Base-by-base conservation (phyloP, 2,329 filamentous ascomycete species). In the Blastomyces silverae region DNA sequence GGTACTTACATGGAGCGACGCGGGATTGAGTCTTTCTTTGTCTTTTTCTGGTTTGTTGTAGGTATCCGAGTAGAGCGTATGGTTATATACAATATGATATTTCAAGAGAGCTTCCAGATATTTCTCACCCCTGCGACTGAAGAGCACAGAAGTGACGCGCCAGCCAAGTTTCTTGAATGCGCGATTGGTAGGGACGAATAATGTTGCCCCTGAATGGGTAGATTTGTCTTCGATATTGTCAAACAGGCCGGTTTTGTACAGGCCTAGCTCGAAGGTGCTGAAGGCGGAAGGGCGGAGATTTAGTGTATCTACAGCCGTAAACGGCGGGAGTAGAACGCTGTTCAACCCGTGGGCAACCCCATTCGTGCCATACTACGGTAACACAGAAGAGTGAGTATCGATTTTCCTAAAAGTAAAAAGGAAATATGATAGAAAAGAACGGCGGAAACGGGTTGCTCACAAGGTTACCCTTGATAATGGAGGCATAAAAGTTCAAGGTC, bases 11-110 rank as follows among this genome's bases (percentile, higher is more conserved):
- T 69, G 67, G 89, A 79, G 72, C 89, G 87, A 44, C 37, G 44
- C 11, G 28, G 37, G 37, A 7, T 61, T 65, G 39, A 71, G 69
- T 13, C 71, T 66, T n/a, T n/a, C n/a, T 28, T 73, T 67, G 8
- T 28, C 48, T 6, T 73, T 69, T 63, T 69, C 64, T 0, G 78
- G 71, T 60, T 82, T 82, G 78, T 92, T 94, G 73, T 88, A 90
- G 5, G 87, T 89, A 73, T 96, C 92, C 6, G 88, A 90, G 80
- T 96, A 97, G 0, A 96, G 79, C 0, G 89, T 92, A 66, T 87
- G 83, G 71, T 90, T 85, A 53, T 86, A 83, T 0, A 89, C 88
- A 60, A 92, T 82, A 71, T 93, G 89, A 73, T 95, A 95, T 78
- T 90, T 81, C 20, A 95, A 80, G 57, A 96, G 79, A 0, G 90